Percentiles rank a stretch among this genome's conserved stretches.
These are phyloP conservation scores for Globisporangium orthogonon DNA, from an alignment of 352 stramenopile species.

Conservation along the genomic window DNA sequence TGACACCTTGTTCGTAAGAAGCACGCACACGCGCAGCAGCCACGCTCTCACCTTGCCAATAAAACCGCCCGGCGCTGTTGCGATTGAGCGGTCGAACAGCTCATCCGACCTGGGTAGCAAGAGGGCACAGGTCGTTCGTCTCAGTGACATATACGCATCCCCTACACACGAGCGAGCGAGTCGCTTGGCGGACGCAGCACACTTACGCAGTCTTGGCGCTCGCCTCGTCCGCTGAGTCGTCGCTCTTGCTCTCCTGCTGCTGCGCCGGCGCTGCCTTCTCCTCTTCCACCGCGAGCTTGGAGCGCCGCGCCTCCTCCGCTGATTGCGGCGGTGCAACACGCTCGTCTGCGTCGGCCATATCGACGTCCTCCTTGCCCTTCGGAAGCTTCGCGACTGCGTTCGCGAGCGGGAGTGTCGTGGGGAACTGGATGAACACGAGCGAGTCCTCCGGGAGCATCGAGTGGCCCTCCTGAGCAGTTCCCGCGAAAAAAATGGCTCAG, in stretches of 20 bases:
- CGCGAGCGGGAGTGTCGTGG: constrained; percentile 72
- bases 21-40: not conserved
- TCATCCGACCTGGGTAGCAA: constrained; percentile 33
- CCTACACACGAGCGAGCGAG: too few species aligned
- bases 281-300: constrained; percentile 11
- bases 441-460: constrained; percentile 55
- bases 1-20: not conserved
- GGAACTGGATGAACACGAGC: constrained; percentile 79
- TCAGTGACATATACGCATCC: not conserved
- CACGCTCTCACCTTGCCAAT: constrained; percentile 58
- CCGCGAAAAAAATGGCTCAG: not conserved
- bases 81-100: constrained; percentile 64
- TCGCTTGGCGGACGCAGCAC: not conserved
- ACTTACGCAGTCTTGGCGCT: not conserved
- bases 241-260: constrained; percentile 7
- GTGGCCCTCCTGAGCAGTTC: constrained; percentile 26
- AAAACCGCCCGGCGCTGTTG: constrained; percentile 63
- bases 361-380: constrained; percentile 24
- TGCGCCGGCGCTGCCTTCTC: not conserved
- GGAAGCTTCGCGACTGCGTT: constrained; percentile 27
- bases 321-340: not conserved
- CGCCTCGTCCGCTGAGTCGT: constrained; percentile 3
- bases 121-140: constrained; percentile 4
- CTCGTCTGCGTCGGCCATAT: constrained; percentile 23
- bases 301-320: constrained; percentile 4